phyloP scores from a whole-genome alignment of 2,329 filamentous ascomycete genomes.

The Ophioceras dolichostomum region DNA sequence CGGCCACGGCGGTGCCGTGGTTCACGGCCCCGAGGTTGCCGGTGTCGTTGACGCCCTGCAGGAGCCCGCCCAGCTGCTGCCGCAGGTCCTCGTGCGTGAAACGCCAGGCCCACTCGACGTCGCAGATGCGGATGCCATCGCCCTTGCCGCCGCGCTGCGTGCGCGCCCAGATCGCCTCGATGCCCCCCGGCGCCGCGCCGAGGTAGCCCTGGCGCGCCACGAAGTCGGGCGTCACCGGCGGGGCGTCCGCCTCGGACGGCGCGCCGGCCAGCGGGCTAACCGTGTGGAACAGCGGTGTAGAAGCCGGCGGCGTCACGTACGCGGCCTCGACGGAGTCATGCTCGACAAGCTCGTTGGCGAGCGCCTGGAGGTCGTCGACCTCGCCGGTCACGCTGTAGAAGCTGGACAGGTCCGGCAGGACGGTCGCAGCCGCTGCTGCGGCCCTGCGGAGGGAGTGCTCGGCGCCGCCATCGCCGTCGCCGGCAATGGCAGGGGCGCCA shows the following conservation, averaged over 20 bases:
- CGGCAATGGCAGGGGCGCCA: neutral
- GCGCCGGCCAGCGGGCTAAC: neutral
- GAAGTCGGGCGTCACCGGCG: conserved; percentile 1
- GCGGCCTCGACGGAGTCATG: neutral
- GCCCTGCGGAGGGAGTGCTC: neutral
- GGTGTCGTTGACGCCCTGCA: neutral
- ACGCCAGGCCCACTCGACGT: conserved; percentile 1
- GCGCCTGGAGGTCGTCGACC: neutral
- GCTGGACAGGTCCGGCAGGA: neutral
- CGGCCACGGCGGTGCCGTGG: neutral
- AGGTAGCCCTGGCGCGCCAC: neutral
- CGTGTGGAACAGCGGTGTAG: neutral
- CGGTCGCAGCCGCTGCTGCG: neutral
- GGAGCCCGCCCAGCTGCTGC: neutral
- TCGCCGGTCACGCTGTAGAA: neutral
- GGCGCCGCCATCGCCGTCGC: neutral
- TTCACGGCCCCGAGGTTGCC: neutral
- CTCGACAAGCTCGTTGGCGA: neutral
- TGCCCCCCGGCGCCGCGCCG: neutral
- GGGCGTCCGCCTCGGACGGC: neutral
- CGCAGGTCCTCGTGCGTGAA: conserved; percentile 1
- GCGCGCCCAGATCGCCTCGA: neutral
- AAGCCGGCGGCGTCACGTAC: neutral
- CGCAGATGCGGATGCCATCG: neutral
- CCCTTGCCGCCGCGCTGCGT: neutral